phyloP scores from a whole-genome alignment of 129 eudicot species.

The Ambrosia artemisiifolia region DNA sequence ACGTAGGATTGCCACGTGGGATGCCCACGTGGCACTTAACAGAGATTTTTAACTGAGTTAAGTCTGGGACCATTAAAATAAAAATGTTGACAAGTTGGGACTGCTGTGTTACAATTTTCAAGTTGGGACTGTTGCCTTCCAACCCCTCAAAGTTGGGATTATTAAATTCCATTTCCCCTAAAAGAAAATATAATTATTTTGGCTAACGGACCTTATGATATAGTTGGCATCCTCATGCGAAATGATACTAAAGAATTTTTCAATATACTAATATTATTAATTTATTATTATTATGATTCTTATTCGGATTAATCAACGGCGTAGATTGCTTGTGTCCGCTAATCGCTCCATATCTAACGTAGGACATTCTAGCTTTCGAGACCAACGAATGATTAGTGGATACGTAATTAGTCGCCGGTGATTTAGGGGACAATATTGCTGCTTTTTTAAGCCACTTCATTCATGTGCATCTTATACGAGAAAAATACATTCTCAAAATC shows the following conservation, averaged over 20 bases:
- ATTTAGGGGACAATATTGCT: conserved; percentile 20
- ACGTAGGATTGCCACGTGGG: too few relatives aligned
- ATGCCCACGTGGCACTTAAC: too few relatives aligned
- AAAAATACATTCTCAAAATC: too few relatives aligned
- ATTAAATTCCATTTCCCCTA: too few relatives aligned
- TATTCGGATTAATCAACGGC: conserved; percentile 18
- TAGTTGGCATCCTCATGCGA: conserved; percentile 23
- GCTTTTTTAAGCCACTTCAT: conserved; percentile 19
- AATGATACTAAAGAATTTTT: not conserved
- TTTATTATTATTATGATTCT: not conserved
- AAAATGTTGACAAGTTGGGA: too few relatives aligned
- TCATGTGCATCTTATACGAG: conserved; percentile 2
- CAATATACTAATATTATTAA: not conserved
- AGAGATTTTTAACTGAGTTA: too few relatives aligned
- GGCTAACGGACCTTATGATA: not conserved
- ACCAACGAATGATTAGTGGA: conserved; percentile 14
- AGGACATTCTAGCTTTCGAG: conserved; percentile 13
- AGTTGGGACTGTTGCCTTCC: too few relatives aligned
- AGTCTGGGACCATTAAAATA: too few relatives aligned
- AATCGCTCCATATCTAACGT: conserved; percentile 24
- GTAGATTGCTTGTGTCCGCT: conserved; percentile 18
- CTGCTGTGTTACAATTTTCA: too few relatives aligned
- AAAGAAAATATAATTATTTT: not conserved
- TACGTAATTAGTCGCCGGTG: conserved; percentile 31
- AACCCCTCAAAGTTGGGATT: too few relatives aligned